Conservation (phyloP, 306 rosid species). For the Dryas drummondii region DNA sequence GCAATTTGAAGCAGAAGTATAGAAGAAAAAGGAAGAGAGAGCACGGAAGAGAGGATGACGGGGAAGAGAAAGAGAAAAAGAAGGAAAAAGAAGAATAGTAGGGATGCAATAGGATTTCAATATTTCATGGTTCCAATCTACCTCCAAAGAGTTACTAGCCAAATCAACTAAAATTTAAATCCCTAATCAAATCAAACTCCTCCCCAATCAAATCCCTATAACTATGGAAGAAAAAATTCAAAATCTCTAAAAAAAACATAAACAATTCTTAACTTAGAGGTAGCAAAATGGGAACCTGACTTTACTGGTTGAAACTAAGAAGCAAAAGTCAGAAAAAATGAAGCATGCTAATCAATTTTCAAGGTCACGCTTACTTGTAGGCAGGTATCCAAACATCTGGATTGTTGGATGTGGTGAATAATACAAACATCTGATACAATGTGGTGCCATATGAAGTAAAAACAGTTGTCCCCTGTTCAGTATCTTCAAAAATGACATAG, state of each 20-base stretch:
- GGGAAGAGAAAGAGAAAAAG: neutral
- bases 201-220: neutral
- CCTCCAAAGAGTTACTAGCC: neutral
- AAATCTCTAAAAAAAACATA: neutral
- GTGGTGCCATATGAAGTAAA: constrained; percentile 86
- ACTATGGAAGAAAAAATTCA: neutral
- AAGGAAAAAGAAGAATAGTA: too few relatives aligned
- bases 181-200: neutral
- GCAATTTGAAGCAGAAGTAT: too few relatives aligned
- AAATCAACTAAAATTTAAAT: neutral
- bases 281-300: neutral
- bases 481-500: constrained; percentile 93
- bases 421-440: constrained; percentile 74
- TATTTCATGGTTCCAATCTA: neutral
- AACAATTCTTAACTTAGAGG: neutral
- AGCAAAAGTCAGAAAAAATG: neutral
- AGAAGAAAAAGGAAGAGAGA: too few relatives aligned
- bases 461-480: constrained; percentile 65
- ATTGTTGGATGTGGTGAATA: constrained; percentile 90
- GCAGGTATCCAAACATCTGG: constrained; percentile 99
- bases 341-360: constrained; percentile 11
- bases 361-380: constrained; percentile 71
- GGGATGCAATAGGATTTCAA: neutral
- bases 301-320: neutral
- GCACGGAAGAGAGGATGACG: too few relatives aligned